phyloP scores from a whole-genome alignment of 345 rosid genomes.

The Gossypium thurberi region DNA sequence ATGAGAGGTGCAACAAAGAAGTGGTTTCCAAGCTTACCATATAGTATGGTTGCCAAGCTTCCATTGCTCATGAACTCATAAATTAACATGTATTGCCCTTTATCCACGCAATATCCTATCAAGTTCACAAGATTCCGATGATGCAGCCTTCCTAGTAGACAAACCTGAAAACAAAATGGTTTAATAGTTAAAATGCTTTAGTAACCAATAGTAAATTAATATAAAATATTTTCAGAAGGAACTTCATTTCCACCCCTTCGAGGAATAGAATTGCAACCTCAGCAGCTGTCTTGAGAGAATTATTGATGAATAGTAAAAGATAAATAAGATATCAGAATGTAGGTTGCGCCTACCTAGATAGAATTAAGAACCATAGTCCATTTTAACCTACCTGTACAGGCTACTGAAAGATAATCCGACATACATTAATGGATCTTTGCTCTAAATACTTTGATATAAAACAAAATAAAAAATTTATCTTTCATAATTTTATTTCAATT shows the following conservation, averaged over 20 bases:
- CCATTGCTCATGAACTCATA: slow-evolving; percentile 98
- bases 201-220: not conserved
- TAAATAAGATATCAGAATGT: not conserved
- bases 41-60: slow-evolving; percentile 72
- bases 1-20: not conserved
- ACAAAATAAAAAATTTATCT: not conserved
- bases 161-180: slow-evolving; percentile 44
- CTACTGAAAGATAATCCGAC: not conserved
- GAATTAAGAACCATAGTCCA: not conserved
- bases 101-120: slow-evolving; percentile 81
- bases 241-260: not conserved
- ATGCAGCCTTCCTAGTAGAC: slow-evolving; percentile 87
- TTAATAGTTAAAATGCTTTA: not conserved
- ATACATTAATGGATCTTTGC: not conserved
- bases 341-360: not conserved
- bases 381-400: not conserved
- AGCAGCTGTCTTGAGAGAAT: not conserved
- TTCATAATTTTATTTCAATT: too few relatives aligned
- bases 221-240: not conserved
- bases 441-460: not conserved
- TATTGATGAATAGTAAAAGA: not conserved
- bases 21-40: slow-evolving; percentile 45
- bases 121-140: slow-evolving; percentile 94
- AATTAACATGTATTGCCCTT: slow-evolving; percentile 68
- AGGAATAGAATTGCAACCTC: not conserved